Evolutionary conservation across 225 moss, liverwort and hornwort genomes (phyloP).

Genomic region (Marchantia polymorpha): DNA sequence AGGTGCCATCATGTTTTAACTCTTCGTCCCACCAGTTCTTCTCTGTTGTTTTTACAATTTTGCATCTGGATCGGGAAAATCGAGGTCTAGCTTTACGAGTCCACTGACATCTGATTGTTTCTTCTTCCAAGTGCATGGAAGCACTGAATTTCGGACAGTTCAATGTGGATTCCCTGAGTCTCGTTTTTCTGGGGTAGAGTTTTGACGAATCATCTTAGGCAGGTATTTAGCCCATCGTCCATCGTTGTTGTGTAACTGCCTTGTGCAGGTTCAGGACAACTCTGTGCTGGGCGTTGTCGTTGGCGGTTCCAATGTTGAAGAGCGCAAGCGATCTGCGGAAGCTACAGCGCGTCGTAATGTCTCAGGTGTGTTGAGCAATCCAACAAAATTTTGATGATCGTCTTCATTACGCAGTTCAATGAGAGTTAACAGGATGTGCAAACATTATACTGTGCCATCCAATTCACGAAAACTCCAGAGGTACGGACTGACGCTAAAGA

Average conservation of each 20-base stretch:
- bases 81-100: no score
- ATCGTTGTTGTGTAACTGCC: constrained; percentile 6
- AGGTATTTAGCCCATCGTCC: neutral
- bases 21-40: neutral
- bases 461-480: no score
- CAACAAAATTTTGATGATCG: no score
- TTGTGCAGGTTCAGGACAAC: constrained; percentile 23
- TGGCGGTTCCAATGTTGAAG: constrained; percentile 60
- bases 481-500: no score
- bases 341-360: constrained; percentile 70
- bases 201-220: neutral
- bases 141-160: neutral
- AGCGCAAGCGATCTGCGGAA: constrained; percentile 75
- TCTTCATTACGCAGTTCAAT: no score
- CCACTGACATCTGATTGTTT: no score
- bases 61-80: neutral
- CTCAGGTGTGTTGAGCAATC: constrained; percentile 44
- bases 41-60: neutral
- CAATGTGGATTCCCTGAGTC: neutral
- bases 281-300: constrained; percentile 67
- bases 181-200: neutral
- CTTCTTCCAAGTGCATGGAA: neutral
- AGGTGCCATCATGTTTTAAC: constrained; percentile 19
- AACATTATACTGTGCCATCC: no score
- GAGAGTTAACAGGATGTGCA: no score